Conservation (phyloP, 352 stramenopile genomes). For the Phytopythium oedochilum region DNA sequence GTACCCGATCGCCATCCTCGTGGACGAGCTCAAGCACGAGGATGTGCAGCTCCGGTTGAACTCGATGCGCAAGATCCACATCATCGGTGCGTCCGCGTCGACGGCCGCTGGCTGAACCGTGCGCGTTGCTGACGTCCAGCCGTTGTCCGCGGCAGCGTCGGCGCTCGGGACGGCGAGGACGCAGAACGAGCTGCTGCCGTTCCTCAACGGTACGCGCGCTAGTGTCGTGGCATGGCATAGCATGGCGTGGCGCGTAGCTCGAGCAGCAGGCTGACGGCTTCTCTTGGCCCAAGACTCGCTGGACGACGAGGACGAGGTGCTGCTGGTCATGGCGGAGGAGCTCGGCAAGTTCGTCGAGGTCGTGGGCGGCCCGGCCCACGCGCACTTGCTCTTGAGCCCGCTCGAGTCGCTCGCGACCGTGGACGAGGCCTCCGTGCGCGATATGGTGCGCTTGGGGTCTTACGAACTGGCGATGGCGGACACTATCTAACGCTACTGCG, state of each 20-base stretch:
- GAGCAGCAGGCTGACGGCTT: neutral
- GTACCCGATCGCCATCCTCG: slow-evolving; percentile 88
- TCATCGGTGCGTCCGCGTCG: slow-evolving; percentile 84
- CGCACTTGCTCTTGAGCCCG: slow-evolving; percentile 90
- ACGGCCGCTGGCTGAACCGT: too few species aligned
- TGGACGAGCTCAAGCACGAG: slow-evolving; percentile 92
- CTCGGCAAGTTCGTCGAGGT: slow-evolving; percentile 88
- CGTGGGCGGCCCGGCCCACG: slow-evolving; percentile 87
- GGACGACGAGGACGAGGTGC: slow-evolving; percentile 98
- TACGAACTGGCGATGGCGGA: too few species aligned
- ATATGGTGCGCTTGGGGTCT: slow-evolving; percentile 68
- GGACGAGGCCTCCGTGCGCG: slow-evolving; percentile 94
- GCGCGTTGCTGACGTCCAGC: too few species aligned
- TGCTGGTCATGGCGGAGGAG: slow-evolving; percentile 93
- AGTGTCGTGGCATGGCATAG: too few species aligned
- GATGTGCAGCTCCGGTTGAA: slow-evolving; percentile 91
- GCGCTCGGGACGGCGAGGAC: slow-evolving; percentile 89
- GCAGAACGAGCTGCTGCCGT: slow-evolving; percentile 96
- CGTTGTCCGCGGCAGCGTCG: slow-evolving; percentile 58
- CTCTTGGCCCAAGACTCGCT: slow-evolving; percentile 78
- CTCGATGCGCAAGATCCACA: slow-evolving; percentile 87
- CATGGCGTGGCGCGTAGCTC: too few species aligned
- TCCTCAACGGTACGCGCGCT: slow-evolving; percentile 79
- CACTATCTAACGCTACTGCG: neutral
- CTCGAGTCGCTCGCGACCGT: slow-evolving; percentile 92